Evolutionary conservation across 2,329 filamentous ascomycete species (phyloP).

Genomic region (Nectriaceae sp.): DNA sequence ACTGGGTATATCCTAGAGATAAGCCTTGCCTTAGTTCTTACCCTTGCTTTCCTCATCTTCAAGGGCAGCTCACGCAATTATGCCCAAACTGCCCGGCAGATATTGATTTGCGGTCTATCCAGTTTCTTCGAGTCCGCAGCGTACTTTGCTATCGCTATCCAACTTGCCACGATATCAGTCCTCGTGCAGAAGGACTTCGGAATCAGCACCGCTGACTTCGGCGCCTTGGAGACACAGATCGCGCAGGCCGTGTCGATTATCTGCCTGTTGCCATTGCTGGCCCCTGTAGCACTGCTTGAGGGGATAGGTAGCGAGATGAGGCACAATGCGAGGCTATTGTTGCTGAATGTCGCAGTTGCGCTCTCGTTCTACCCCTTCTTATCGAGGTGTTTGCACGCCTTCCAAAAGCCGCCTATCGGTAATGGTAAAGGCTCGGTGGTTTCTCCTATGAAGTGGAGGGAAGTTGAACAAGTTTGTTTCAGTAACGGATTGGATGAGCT

Average conservation of each 20-base stretch:
- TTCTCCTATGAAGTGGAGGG: conserved; percentile 4
- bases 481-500: conserved; percentile 1
- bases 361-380: conserved; percentile 28
- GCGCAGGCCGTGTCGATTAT: conserved; percentile 20
- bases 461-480: conserved; percentile 16
- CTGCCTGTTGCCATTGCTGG: conserved; percentile 25
- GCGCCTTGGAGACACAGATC: conserved; percentile 24
- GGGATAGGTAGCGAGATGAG: neutral
- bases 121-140: conserved; percentile 19
- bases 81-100: neutral
- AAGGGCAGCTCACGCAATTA: neutral
- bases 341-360: conserved; percentile 10
- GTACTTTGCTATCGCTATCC: conserved; percentile 24
- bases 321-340: conserved; percentile 12
- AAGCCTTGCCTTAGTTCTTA: conserved; percentile 4
- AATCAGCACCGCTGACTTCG: conserved; percentile 20
- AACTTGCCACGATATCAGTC: conserved; percentile 21
- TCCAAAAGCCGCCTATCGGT: conserved; percentile 12
- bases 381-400: conserved; percentile 24
- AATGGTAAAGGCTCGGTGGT: conserved; percentile 10
- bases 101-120: conserved; percentile 4
- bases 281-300: conserved; percentile 18
- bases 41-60: conserved; percentile 6
- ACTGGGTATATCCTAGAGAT: conserved; percentile 14
- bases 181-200: conserved; percentile 26